phyloP scores from a whole-genome alignment of 306 rosid species.

The Malus sylvestris region DNA sequence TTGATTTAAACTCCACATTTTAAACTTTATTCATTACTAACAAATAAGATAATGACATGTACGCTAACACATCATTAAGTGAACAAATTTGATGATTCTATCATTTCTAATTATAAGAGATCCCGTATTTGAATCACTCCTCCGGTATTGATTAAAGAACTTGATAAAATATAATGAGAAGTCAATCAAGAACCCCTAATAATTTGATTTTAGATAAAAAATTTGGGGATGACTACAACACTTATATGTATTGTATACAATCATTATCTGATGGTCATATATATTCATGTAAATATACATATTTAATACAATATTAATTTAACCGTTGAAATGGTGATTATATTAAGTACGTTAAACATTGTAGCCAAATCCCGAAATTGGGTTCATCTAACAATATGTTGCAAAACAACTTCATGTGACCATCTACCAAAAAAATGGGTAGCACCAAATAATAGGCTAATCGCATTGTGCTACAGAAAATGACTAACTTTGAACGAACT shows the following conservation, averaged over 20 bases:
- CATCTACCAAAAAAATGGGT: not conserved
- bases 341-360: no score
- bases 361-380: not conserved
- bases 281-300: no score
- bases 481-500: not conserved
- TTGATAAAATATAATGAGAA: not conserved
- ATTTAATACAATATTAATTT: no score
- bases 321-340: rapidly evolving
- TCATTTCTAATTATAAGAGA: not conserved
- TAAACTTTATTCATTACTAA: not conserved
- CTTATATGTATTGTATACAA: no score
- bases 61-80: not conserved
- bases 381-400: not conserved
- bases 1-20: no score
- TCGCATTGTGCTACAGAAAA: not conserved
- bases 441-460: not conserved
- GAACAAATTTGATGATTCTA: not conserved
- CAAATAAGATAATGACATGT: not conserved
- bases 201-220: no score
- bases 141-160: not conserved
- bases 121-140: no score
- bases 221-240: no score
- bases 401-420: not conserved
- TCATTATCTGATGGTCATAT: no score
- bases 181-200: not conserved